A percentile compares a stretch with the other conserved stretches of the same genome.
These are phyloP conservation scores for Stevia rebaudiana DNA, from an alignment of 140 eudicot genomes.

Conservation along the genomic window DNA sequence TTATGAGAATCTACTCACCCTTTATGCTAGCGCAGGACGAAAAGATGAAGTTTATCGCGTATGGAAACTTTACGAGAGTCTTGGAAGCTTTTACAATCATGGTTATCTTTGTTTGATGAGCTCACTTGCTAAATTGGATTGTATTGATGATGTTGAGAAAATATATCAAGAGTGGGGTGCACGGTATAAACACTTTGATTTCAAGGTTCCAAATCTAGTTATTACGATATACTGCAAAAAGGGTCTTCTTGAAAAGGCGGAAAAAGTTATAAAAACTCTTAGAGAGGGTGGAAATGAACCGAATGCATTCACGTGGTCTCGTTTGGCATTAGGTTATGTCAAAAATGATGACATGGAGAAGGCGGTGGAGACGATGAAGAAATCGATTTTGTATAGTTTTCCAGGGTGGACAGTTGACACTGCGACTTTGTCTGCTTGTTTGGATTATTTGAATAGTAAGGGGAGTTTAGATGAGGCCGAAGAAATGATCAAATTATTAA, in stretches of 20 bases:
- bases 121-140: slow-evolving; percentile 53
- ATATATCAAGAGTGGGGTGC: slow-evolving; percentile 45
- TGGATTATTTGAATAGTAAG: slow-evolving; percentile 37
- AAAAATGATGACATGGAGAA: slow-evolving; percentile 42
- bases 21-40: slow-evolving; percentile 38
- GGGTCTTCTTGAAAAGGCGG: slow-evolving; percentile 51
- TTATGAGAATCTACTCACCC: slow-evolving; percentile 37
- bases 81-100: slow-evolving; percentile 30
- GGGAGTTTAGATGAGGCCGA: slow-evolving; percentile 32
- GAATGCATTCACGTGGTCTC: slow-evolving; percentile 44
- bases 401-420: slow-evolving; percentile 30
- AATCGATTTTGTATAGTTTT: slow-evolving; percentile 20
- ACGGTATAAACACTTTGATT: slow-evolving; percentile 21
- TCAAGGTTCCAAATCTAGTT: slow-evolving; percentile 39
- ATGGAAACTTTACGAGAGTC: slow-evolving; percentile 39
- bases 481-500: slow-evolving; percentile 31
- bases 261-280: slow-evolving; percentile 26
- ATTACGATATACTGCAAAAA: slow-evolving; percentile 44
- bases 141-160: slow-evolving; percentile 48
- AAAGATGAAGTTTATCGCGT: slow-evolving; percentile 52
- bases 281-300: slow-evolving; percentile 41
- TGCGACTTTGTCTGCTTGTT: slow-evolving; percentile 34
- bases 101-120: slow-evolving; percentile 42
- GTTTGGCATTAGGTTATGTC: slow-evolving; percentile 45
- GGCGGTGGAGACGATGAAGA: slow-evolving; percentile 44